Conservation (phyloP, 2,329 filamentous ascomycete species). For the Aspergillus sergii region DNA sequence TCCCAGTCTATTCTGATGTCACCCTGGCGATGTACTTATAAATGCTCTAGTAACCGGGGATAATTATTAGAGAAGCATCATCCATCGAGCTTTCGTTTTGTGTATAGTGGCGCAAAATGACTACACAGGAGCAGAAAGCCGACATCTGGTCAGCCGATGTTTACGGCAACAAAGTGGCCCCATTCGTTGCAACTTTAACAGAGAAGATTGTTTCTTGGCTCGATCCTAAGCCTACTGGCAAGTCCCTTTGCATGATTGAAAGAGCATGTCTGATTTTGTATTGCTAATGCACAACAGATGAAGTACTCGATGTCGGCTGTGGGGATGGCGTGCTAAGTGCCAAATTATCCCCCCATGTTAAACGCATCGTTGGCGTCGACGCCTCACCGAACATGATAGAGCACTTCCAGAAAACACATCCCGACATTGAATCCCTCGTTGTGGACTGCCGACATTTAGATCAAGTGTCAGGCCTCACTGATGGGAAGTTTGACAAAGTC, state of each 20-base stretch:
- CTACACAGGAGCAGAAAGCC: not conserved
- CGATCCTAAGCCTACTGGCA: constrained; percentile 54
- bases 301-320: constrained; percentile 65
- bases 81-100: not conserved
- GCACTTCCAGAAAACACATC: constrained; percentile 50
- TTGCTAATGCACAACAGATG: constrained; percentile 42
- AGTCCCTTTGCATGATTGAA: too few species aligned
- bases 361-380: constrained; percentile 61
- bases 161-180: constrained; percentile 2
- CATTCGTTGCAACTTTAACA: not conserved
- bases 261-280: not conserved
- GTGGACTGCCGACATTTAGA: constrained; percentile 41
- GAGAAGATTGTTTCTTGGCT: constrained; percentile 34
- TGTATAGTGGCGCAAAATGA: not conserved
- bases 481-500: constrained; percentile 53
- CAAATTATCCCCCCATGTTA: constrained; percentile 54
- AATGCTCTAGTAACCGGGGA: not conserved
- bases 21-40: not conserved
- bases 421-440: constrained; percentile 31
- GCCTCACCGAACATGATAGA: constrained; percentile 62
- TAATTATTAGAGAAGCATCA: not conserved
- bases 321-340: constrained; percentile 64
- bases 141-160: constrained; percentile 1
- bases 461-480: constrained; percentile 23
- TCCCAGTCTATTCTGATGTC: not conserved